Evolutionary conservation across 2,329 filamentous ascomycete species (phyloP).

Genomic region (Ilyonectria mors-panacis): DNA sequence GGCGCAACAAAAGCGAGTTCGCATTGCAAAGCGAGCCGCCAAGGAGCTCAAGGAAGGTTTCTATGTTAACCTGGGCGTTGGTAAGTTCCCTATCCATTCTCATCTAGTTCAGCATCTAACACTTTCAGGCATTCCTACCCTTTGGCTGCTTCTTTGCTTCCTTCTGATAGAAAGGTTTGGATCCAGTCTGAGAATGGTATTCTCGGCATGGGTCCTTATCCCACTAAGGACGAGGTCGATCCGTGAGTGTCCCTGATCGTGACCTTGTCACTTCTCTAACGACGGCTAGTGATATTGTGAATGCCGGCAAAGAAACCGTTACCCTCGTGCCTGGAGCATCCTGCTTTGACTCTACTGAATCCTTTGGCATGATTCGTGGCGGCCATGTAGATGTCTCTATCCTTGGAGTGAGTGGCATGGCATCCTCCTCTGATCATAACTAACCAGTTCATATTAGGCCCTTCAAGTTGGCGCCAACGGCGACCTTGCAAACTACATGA

Average conservation of each 20-base stretch:
- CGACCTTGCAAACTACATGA: constrained; percentile 91
- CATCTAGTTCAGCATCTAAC: background rate
- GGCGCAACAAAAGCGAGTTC: constrained; percentile 71
- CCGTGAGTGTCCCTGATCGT: constrained; percentile 56
- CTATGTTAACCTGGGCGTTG: constrained; percentile 86
- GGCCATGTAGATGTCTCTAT: constrained; percentile 89
- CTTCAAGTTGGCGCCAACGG: constrained; percentile 85
- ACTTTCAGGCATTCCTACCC: constrained; percentile 78
- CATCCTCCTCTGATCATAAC: background rate
- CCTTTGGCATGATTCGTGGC: constrained; percentile 89
- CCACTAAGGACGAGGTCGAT: constrained; percentile 79
- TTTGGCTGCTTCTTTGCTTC: constrained; percentile 85
- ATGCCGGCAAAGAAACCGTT: constrained; percentile 90
- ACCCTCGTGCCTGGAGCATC: constrained; percentile 83
- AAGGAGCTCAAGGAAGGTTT: constrained; percentile 86
- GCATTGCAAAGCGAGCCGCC: constrained; percentile 83
- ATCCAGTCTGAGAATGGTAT: constrained; percentile 91
- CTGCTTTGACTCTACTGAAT: constrained; percentile 85
- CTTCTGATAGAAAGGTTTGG: constrained; percentile 79
- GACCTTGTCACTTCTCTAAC: constrained; percentile 25
- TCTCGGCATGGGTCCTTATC: constrained; percentile 86
- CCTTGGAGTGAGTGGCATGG: constrained; percentile 69
- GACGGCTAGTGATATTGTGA: constrained; percentile 76
- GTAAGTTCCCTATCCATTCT: constrained; percentile 32
- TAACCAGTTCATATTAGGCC: constrained; percentile 57